These are phyloP conservation scores for Lachnellula subtilissima DNA, from an alignment of 2,329 filamentous ascomycete genomes.

Conservation along the genomic window DNA sequence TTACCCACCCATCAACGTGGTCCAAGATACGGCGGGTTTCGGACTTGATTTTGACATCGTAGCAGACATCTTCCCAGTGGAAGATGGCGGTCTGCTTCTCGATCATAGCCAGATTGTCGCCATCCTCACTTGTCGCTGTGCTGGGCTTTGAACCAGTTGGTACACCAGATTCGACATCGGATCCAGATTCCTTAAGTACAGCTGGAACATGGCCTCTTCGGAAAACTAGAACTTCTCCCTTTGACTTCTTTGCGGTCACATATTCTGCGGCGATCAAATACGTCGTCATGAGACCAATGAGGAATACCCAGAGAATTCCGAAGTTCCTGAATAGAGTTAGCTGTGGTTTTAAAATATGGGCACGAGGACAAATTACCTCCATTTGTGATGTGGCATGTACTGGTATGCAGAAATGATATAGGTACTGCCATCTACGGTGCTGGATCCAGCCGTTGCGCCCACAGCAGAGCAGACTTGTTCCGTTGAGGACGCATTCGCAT, in stretches of 20 bases:
- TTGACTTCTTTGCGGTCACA: constrained; percentile 60
- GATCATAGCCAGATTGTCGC: constrained; percentile 1
- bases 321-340: constrained; percentile 42
- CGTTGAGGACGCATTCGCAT: background rate
- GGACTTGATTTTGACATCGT: constrained; percentile 66
- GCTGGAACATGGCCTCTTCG: background rate
- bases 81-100: constrained; percentile 27
- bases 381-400: constrained; percentile 56
- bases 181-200: background rate
- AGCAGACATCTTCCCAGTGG: constrained; percentile 48
- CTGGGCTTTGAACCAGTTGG: background rate
- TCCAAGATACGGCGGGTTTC: constrained; percentile 61
- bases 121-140: background rate
- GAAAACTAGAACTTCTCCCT: constrained; percentile 55
- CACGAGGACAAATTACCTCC: constrained; percentile 40
- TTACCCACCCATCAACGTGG: constrained; percentile 65
- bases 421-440: constrained; percentile 49
- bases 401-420: constrained; percentile 52
- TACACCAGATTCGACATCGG: background rate
- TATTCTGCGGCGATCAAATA: constrained; percentile 62
- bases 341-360: background rate
- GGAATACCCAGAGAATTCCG: constrained; percentile 62
- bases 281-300: constrained; percentile 52
- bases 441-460: constrained; percentile 49
- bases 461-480: constrained; percentile 49